A percentile compares a stretch with the other conserved stretches of the same genome.
Conservation (phyloP, 768 basidiomycete genomes). For the Pulveroboletus sp. region DNA sequence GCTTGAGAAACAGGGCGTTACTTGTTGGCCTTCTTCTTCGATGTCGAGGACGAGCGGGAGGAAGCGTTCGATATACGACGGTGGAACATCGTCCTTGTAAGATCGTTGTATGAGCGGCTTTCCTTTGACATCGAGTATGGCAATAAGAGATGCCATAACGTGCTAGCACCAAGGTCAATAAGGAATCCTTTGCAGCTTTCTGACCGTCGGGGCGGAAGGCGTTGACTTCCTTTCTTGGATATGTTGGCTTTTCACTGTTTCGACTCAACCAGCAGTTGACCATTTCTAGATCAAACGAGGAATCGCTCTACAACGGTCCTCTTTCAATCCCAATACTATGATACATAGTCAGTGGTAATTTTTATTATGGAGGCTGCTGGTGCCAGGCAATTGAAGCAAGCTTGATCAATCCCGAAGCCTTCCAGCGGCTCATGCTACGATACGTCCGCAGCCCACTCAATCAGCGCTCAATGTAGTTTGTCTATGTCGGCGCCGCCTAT, state of each 20-base stretch:
- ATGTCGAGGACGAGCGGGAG: constrained; percentile 90
- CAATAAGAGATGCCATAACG: constrained; percentile 67
- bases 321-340: too few relatives aligned
- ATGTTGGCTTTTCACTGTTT: neutral
- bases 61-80: constrained; percentile 89
- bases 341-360: too few relatives aligned
- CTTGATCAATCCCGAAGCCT: too few relatives aligned
- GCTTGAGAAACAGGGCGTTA: constrained; percentile 93
- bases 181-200: neutral
- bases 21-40: constrained; percentile 95
- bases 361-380: too few relatives aligned
- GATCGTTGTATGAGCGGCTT: constrained; percentile 96
- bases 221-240: constrained; percentile 12
- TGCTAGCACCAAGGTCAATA: neutral
- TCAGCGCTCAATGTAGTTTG: neutral
- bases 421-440: neutral
- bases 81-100: constrained; percentile 91
- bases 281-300: too few relatives aligned
- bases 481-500: neutral
- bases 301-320: too few relatives aligned
- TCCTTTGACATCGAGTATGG: constrained; percentile 97
- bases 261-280: too few relatives aligned
- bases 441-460: neutral
- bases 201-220: neutral
- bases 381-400: too few relatives aligned